Percentiles rank a stretch among this genome's conserved stretches.
Evolutionary conservation across 202 grass and related monocot species (phyloP).

Genomic region (Cymbopogon flexuosus): DNA sequence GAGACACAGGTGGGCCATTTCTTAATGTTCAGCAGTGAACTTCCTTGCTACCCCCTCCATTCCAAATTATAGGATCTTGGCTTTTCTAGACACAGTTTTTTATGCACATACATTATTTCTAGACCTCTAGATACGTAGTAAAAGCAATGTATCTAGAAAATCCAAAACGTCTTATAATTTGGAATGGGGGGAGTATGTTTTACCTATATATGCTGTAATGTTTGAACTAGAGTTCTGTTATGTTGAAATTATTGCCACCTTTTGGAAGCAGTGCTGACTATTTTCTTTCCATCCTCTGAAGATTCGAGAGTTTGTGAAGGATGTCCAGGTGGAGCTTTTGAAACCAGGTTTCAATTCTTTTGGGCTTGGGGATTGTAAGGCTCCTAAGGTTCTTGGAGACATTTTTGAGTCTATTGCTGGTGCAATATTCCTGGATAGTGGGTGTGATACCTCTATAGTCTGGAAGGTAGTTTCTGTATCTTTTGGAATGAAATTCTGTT

Average conservation of each 20-base stretch:
- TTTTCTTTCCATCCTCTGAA: conserved; percentile 35
- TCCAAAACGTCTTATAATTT: neutral
- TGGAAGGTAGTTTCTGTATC: conserved; percentile 61
- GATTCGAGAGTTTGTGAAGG: conserved; percentile 98
- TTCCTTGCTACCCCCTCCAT: neutral
- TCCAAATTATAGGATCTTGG: neutral
- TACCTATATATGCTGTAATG: neutral
- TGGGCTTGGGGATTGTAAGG: conserved; percentile 92
- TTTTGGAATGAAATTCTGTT: neutral
- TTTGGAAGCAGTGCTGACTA: conserved; percentile 26
- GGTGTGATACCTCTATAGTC: conserved; percentile 57
- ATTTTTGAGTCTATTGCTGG: conserved; percentile 96
- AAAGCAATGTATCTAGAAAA: neutral
- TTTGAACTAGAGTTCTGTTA: conserved; percentile 22
- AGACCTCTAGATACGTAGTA: neutral
- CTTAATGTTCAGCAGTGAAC: conserved; percentile 9
- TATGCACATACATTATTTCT: neutral
- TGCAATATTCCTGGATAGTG: conserved; percentile 83
- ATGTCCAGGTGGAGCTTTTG: conserved; percentile 71
- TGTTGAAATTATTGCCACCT: conserved; percentile 14
- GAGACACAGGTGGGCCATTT: conserved; percentile 71
- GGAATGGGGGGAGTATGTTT: neutral
- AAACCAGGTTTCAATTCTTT: conserved; percentile 97
- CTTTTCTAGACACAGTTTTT: neutral
- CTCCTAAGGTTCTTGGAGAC: conserved; percentile 95